Conservation (phyloP, 805 yeast genomes). For the Yarrowia keelungensis region DNA sequence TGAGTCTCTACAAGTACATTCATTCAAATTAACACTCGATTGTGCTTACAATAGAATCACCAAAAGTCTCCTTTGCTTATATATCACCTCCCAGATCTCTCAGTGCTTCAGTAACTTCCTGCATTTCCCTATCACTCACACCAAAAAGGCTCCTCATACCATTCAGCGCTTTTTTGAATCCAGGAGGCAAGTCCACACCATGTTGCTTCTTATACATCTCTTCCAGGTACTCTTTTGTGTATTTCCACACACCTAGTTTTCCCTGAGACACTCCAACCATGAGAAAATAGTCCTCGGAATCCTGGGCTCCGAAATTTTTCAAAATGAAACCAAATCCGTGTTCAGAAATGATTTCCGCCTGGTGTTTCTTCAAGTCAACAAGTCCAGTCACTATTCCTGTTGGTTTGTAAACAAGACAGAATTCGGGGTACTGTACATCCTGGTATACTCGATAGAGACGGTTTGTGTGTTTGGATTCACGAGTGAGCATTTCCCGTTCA, state of each 20-base stretch:
- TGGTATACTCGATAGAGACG: not conserved
- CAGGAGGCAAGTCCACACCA: not conserved
- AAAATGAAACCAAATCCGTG: not conserved
- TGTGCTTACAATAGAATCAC: too few relatives aligned
- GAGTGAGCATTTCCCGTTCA: not conserved
- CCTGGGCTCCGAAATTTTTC: not conserved
- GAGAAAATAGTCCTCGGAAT: not conserved
- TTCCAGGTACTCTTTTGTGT: not conserved
- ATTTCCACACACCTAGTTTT: not conserved
- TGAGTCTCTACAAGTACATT: too few relatives aligned
- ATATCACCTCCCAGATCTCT: too few relatives aligned
- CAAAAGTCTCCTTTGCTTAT: too few relatives aligned
- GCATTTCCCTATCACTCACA: too few relatives aligned
- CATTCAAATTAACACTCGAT: too few relatives aligned
- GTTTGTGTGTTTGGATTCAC: not conserved
- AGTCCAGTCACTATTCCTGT: not conserved
- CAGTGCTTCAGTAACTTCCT: too few relatives aligned
- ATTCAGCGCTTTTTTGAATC: too few relatives aligned
- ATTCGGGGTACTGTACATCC: slow-evolving; percentile 1
- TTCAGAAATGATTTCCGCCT: not conserved
- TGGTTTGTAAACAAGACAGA: not conserved
- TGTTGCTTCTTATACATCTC: not conserved
- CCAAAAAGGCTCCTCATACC: too few relatives aligned
- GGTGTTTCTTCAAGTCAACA: not conserved
- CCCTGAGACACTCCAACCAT: not conserved